Evolutionary conservation across 768 basidiomycete genomes (phyloP), one percentile per base, ranked within the genome.

Genomic region (Coprinellus aureogranulatus): DNA sequence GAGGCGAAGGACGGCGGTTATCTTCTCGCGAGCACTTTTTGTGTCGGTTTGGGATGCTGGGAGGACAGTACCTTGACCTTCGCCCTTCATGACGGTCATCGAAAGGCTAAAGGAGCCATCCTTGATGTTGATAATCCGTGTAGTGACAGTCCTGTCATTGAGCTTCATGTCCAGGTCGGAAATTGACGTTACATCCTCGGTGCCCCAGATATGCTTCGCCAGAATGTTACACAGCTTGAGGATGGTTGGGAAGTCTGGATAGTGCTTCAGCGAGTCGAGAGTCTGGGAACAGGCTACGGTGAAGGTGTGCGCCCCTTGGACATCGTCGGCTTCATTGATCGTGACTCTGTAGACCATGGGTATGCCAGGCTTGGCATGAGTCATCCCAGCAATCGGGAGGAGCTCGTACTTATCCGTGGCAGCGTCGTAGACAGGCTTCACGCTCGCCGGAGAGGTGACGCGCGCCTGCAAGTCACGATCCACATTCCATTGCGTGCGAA

Each of bases 51-150:
- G 56, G 2, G 25, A 27, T 3, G 56, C 56, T 1, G 56, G 56
- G 0, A 57, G 27, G 22, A 51, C 4, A 18, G 50, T 52, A 1
- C 56, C 56, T 12, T 4, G 40, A 6, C 56, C 56, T 5, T 57
- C 56, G 1, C 56, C 56, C 18, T 57, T 50, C 37, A 52, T 4
- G 12, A 57, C 18, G 0, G 56, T 57, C 9, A 41, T 52, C 2
- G 48, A 45, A 0, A 57, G 12, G 44, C 26, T 57, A 11, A n/a
- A 57, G 16, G 56, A 57, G 1, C 56, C 50, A 25, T 57, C 56
- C 20, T 57, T 28, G 41, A 22, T 18, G 9, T 16, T 44, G 20
- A 22, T 8, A 8, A 6, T 8, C 41, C 41, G 16, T 5, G 41
- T 5, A 6, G 41, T 22, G 10, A 18, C 16, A 44, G 41, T 44